Percentiles rank a stretch among this genome's conserved stretches.
phyloP scores from a whole-genome alignment of 495 filamentous ascomycete species.

The Penicillium diatomitis region DNA sequence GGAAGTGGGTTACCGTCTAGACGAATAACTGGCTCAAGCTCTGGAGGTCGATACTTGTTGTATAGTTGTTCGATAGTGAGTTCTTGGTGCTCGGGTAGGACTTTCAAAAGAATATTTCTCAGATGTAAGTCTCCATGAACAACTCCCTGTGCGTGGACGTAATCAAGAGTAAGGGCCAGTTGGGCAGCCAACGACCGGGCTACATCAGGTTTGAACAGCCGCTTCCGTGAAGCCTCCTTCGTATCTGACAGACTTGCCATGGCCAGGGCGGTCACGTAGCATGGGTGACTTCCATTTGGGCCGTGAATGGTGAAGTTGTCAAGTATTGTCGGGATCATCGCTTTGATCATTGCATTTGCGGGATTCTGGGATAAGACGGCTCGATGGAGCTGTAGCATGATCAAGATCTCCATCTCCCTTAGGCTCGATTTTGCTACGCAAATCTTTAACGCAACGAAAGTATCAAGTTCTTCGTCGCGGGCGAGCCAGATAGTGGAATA shows the following conservation, averaged over 20 bases:
- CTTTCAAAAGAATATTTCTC: conserved; percentile 18
- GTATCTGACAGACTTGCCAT: conserved; percentile 14
- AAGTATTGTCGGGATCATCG: conserved; percentile 14
- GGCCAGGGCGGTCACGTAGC: conserved; percentile 22
- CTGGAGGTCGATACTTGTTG: conserved; percentile 19
- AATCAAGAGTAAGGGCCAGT: conserved; percentile 19
- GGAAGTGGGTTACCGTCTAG: conserved; percentile 11
- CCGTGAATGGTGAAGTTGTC: conserved; percentile 29
- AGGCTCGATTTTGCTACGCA: conserved; percentile 8
- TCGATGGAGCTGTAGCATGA: not conserved
- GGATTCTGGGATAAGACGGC: not conserved
- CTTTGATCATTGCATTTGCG: conserved; percentile 3
- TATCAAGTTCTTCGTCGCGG: not conserved
- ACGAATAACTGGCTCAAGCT: conserved; percentile 11
- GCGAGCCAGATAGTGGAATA: conserved; percentile 18
- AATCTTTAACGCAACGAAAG: conserved; percentile 21
- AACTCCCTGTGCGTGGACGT: conserved; percentile 17
- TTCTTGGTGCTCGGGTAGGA: conserved; percentile 14
- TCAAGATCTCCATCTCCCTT: conserved; percentile 6
- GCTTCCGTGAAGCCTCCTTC: conserved; percentile 13
- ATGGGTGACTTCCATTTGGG: conserved; percentile 34
- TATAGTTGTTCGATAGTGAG: conserved; percentile 24
- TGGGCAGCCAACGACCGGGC: conserved; percentile 32
- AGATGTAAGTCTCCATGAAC: conserved; percentile 23
- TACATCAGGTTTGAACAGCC: conserved; percentile 20